Evolutionary conservation across 176 grass and related monocot genomes (phyloP), one percentile per base, ranked within the genome.

Genomic region (Zoysia japonica): DNA sequence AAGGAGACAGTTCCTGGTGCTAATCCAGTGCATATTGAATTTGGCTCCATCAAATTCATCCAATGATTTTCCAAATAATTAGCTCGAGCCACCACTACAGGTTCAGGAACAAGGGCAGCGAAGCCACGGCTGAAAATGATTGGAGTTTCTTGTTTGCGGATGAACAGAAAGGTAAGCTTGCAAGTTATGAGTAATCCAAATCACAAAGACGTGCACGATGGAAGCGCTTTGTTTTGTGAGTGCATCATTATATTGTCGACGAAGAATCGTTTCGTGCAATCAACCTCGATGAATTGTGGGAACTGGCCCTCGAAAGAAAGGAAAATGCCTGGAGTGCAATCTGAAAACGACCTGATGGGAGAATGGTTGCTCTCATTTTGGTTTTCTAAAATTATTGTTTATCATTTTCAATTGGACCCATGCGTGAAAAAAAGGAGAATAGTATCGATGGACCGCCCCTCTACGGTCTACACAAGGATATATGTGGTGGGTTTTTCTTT

Each of bases 41-140:
- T 54, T 46, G 12, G 7, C 19, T 13, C 19, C 20, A 56, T 1
- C 10, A 74, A 42, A 57, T 12, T 40, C 54, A 65, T 47, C 64
- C 42, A 74, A 60, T 74, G 45, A 55, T 71, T 74, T 47, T 8
- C 11, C 0, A 40, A 80, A 44, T 51, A 57, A 85, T 79, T 17
- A 43, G 61, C 11, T 42, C 15, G 48, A 13, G 43, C 13, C 9
- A 5, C 38, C 16, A 12, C 67, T 72, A 51, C 4, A 41, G 43
- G 11, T 9, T 6, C 57, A 3, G 48, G 12, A 44, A 16, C 11
- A 61, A 28, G 16, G 40, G 67, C 47, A 49, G 77, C 16, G 68
- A 48, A 42, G 55, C 16, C 64, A 17, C 55, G 47, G 19, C 3
- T 76, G 86, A 88, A 88, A 84, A 80, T 71, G 65, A 88, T 71